Percentiles rank a stretch among this genome's conserved stretches.
These are phyloP conservation scores for Protomyces inundatus DNA, from an alignment of 1,139 yeast species.

Conservation along the genomic window DNA sequence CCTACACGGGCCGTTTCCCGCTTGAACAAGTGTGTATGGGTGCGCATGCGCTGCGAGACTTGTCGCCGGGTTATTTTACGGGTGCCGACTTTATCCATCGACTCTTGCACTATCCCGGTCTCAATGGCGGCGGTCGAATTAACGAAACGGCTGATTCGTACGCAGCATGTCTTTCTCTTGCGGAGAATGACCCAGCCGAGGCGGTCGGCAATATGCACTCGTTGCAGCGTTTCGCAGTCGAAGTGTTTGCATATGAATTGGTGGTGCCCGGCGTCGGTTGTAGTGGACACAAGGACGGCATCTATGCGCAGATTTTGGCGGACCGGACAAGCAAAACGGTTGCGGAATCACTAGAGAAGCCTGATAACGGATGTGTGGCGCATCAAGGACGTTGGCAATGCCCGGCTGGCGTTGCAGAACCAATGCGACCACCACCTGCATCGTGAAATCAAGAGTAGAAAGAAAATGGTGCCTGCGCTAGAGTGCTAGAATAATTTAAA, in stretches of 20 bases:
- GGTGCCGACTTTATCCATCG: not conserved
- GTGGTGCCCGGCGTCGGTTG: not conserved
- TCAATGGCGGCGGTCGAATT: not conserved
- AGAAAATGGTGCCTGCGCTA: too few relatives aligned
- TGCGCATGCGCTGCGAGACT: not conserved
- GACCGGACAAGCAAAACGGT: not conserved
- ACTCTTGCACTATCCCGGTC: not conserved
- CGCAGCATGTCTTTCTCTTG: not conserved
- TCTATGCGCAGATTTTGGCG: not conserved
- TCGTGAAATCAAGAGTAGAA: not conserved
- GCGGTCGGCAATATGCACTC: conserved; percentile 1
- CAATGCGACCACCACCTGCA: not conserved
- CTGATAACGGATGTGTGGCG: not conserved
- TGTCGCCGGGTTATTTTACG: not conserved
- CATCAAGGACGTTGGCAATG: not conserved
- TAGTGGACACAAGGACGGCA: not conserved
- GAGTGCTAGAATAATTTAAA: too few relatives aligned
- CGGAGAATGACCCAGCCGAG: not conserved
- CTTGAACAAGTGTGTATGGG: not conserved
- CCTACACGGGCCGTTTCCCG: not conserved
- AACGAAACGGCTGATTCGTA: not conserved
- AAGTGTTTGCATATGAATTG: not conserved
- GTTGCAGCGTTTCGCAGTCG: not conserved
- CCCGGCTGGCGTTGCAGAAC: not conserved
- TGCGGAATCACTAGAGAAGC: not conserved